phyloP scores from a whole-genome alignment of 1,284 basidiomycete genomes.

The Lentinula novae-zelandiae region DNA sequence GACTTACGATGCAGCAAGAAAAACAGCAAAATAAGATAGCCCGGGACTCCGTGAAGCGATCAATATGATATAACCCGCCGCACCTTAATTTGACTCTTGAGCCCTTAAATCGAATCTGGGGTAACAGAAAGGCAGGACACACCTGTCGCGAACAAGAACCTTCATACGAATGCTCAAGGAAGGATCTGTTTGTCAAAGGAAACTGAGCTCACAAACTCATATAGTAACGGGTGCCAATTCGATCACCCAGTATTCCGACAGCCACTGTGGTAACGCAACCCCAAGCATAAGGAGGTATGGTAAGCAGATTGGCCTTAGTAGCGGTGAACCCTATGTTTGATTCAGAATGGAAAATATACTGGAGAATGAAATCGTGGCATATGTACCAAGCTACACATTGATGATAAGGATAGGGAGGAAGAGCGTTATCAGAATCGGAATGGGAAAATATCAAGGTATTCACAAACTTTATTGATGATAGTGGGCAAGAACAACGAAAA shows the following conservation, averaged over 20 bases:
- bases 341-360: conserved; percentile 12
- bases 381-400: conserved; percentile 36
- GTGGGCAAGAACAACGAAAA: conserved; percentile 72
- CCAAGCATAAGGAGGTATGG: conserved; percentile 63
- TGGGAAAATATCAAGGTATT: background rate
- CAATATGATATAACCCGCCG: conserved; percentile 64
- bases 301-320: conserved; percentile 36
- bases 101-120: background rate
- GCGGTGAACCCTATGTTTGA: conserved; percentile 53
- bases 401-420: background rate
- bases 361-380: conserved; percentile 20
- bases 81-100: conserved; percentile 31
- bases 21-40: conserved; percentile 69
- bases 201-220: conserved; percentile 52
- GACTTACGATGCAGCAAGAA: conserved; percentile 52
- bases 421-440: background rate
- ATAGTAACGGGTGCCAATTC: conserved; percentile 50
- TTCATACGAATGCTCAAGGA: conserved; percentile 11
- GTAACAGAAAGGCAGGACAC: background rate
- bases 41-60: conserved; percentile 56
- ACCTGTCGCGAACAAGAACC: conserved; percentile 36
- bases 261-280: conserved; percentile 55
- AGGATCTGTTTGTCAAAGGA: background rate
- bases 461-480: conserved; percentile 58
- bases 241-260: conserved; percentile 50